phyloP scores from a whole-genome alignment of 2,329 filamentous ascomycete species.

The Fusarium sacchari region DNA sequence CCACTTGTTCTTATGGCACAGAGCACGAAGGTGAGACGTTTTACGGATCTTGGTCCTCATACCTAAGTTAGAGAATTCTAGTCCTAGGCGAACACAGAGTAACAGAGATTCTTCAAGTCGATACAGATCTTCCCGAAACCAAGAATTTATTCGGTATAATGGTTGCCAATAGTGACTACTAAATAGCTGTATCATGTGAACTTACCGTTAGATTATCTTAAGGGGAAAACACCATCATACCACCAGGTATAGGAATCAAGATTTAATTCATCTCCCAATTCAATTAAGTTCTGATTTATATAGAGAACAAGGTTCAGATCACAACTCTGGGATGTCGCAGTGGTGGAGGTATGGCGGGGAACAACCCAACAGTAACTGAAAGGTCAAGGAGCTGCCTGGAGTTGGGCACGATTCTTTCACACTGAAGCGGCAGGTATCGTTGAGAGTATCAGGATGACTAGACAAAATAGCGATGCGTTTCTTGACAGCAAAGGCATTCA shows the following conservation, averaged over 20 bases:
- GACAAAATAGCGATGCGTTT: slow-evolving; percentile 13
- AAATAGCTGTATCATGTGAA: slow-evolving; percentile 2
- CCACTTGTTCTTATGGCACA: not conserved
- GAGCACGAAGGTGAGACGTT: not conserved
- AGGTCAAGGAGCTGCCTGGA: not conserved
- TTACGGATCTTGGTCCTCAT: not conserved
- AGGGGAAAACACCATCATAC: not conserved
- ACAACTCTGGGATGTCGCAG: not conserved
- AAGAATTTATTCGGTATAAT: not conserved
- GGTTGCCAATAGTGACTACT: not conserved
- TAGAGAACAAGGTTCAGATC: not conserved
- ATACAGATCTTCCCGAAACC: not conserved
- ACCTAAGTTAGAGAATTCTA: not conserved
- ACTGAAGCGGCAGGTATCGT: not conserved
- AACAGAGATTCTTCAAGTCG: not conserved
- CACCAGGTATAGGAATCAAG: not conserved
- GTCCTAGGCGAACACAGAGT: not conserved
- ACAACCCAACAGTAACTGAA: not conserved
- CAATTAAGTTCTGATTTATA: not conserved
- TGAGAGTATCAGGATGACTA: not conserved
- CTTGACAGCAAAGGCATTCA: slow-evolving; percentile 16
- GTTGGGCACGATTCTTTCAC: not conserved
- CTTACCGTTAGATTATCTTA: too few relatives aligned
- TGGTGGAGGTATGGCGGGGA: not conserved
- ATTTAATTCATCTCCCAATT: not conserved